Evolutionary conservation across 1,284 basidiomycete species (phyloP).

Genomic region (Volvariella volvacea): DNA sequence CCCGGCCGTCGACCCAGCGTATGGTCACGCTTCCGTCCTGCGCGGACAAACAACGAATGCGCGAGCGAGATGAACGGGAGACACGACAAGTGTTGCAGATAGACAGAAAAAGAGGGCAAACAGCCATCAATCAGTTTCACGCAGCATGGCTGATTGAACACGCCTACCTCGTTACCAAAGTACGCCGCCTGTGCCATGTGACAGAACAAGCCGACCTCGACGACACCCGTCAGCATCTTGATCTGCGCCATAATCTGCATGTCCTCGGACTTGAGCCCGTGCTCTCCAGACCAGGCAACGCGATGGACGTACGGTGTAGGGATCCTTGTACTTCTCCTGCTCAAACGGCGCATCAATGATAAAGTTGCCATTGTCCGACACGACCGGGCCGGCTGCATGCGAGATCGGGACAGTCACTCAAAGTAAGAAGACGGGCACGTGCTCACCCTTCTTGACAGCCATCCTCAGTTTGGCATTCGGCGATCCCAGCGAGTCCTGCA

Average conservation of each 20-base stretch:
- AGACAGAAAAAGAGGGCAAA: too few relatives aligned
- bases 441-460: slow-evolving; percentile 63
- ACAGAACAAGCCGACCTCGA: slow-evolving; percentile 96
- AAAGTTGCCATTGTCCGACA: slow-evolving; percentile 95
- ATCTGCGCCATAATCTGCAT: slow-evolving; percentile 62
- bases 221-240: slow-evolving; percentile 92
- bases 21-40: slow-evolving; percentile 54
- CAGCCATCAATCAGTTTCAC: too few relatives aligned
- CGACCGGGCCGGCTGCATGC: slow-evolving; percentile 93
- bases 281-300: not conserved
- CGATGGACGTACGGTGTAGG: slow-evolving; percentile 55
- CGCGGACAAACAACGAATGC: slow-evolving; percentile 1
- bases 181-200: slow-evolving; percentile 93
- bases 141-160: too few relatives aligned
- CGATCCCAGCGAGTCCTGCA: slow-evolving; percentile 60
- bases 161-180: slow-evolving; percentile 84
- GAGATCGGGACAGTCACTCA: slow-evolving; percentile 3
- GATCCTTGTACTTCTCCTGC: slow-evolving; percentile 61
- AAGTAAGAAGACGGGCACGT: not conserved
- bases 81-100: slow-evolving; percentile 2
- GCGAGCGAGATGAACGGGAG: too few relatives aligned
- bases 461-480: slow-evolving; percentile 72
- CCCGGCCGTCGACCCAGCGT: slow-evolving; percentile 39
- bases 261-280: slow-evolving; percentile 1
- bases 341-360: slow-evolving; percentile 90